Percentiles rank a stretch among this genome's conserved stretches.
Evolutionary conservation across 352 stramenopile species (phyloP).

Genomic region (Thraustotheca clavata): DNA sequence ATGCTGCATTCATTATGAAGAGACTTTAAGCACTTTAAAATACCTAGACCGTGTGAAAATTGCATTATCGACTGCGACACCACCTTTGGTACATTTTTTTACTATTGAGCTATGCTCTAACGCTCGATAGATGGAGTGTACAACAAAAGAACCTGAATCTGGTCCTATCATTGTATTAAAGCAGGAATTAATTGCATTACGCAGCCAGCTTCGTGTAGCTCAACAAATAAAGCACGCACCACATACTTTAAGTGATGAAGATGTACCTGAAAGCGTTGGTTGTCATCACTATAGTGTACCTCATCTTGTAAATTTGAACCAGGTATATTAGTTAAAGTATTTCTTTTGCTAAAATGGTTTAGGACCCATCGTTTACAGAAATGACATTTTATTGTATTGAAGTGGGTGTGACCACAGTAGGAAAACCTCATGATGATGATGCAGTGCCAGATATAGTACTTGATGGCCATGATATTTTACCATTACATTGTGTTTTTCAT

Average conservation of each 20-base stretch:
- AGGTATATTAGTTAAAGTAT: not conserved
- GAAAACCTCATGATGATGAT: not conserved
- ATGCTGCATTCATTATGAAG: constrained; percentile 76
- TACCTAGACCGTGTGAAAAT: constrained; percentile 66
- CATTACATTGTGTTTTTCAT: constrained; percentile 9
- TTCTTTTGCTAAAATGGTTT: not conserved
- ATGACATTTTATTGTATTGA: constrained; percentile 10
- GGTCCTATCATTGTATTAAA: not conserved
- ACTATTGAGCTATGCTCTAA: not conserved
- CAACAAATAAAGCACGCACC: too few relatives aligned
- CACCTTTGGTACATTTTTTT: not conserved
- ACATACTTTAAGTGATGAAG: too few relatives aligned
- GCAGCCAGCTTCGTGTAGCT: constrained; percentile 5
- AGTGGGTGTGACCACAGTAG: constrained; percentile 13
- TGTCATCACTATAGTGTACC: not conserved
- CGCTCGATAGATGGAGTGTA: constrained; percentile 20
- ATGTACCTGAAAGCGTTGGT: not conserved
- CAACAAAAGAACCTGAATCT: not conserved
- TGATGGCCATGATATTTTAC: not conserved
- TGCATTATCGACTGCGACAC: not conserved
- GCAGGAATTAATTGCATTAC: not conserved
- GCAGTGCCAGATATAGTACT: constrained; percentile 13
- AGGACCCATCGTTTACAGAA: constrained; percentile 17
- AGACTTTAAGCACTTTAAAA: constrained; percentile 78
- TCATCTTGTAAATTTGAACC: constrained; percentile 20